Evolutionary conservation across 139 green algal species (phyloP).

Genomic region (Dunaliella sp.): DNA sequence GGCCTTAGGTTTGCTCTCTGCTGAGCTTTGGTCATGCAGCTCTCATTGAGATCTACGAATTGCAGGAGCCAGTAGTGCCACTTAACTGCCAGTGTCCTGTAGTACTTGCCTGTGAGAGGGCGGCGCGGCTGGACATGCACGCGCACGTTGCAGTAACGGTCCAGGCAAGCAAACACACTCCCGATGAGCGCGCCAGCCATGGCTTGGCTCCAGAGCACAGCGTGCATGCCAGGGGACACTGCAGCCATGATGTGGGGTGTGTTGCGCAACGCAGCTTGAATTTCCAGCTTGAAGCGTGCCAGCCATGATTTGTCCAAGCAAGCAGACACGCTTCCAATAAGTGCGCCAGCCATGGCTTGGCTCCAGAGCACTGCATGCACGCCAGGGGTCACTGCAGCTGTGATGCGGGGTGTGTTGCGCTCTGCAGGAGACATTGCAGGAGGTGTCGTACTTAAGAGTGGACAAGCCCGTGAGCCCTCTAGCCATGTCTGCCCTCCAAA

Average conservation of each 20-base stretch:
- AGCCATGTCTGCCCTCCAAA: no score
- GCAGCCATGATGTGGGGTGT: neutral
- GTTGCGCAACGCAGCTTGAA: no score
- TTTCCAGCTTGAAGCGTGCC: no score
- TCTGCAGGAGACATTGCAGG: no score
- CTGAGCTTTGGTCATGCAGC: no score
- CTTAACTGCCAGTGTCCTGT: no score
- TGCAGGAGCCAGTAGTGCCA: no score
- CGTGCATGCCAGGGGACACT: neutral
- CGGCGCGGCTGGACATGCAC: slow-evolving; percentile 47
- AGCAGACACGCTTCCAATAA: slow-evolving; percentile 49
- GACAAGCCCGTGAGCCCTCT: no score
- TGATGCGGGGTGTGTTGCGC: no score
- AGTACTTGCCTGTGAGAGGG: slow-evolving; percentile 37
- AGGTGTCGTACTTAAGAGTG: no score
- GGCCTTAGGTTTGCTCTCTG: no score
- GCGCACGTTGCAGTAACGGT: slow-evolving; percentile 44
- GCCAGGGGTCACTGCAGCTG: neutral
- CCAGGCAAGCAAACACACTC: slow-evolving; percentile 42
- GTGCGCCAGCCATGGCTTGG: slow-evolving; percentile 35
- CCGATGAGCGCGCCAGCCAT: slow-evolving; percentile 45
- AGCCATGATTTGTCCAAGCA: slow-evolving; percentile 26
- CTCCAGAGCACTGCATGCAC: slow-evolving; percentile 5
- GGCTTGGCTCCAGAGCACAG: slow-evolving; percentile 18
- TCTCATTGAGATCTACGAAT: no score